Base-by-base conservation (phyloP, 108 stramenopile species). In the Fragilaria crotonensis region DNA sequence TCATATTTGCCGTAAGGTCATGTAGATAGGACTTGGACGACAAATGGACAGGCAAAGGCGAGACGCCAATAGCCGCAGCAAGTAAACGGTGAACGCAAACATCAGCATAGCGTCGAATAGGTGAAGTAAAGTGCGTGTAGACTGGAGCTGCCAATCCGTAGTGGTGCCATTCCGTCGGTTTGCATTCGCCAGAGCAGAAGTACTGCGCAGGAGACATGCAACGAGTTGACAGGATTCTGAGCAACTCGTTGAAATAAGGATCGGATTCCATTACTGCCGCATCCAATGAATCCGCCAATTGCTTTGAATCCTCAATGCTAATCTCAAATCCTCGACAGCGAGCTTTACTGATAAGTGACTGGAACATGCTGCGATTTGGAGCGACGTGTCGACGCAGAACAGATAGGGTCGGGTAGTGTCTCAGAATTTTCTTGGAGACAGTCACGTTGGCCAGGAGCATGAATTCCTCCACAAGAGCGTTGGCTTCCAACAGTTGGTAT, bases 101-200 rank as follows among this genome's bases (percentile, higher is more conserved):
- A 78, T 99, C 99, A 0, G 98, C 95, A 71, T 99, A 99, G 27
- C 96, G 90, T 25, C 99, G 96, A 61, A 99, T 99, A 22, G 99
- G 99, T 5, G 92, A 94, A 5, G 99, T 99, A 69, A 99, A 99
- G 64, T 99, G 99, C 0, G 98, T 99, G 71, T 99, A 99, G 9
- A 98, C 90, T 2, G 96, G 95, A n/a, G 96, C 94, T 4, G 97
- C 99, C 1, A 99, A 85, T 48, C 99, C 99, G 62, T 98, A 99
- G 77, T 99, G 99, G 57, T 85, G 84, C 87, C 89, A 92, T 44
- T 92, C 90, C 45, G 66, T 82, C 1, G 88, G 79, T 57, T 85
- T 81, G 33, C 83, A 86, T 62, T 99, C 97, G 33, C 96, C 96
- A 4, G 94, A 96, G 57, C 96, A 97, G 59, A 99, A 98, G 68